Evolutionary conservation across 2,329 filamentous ascomycete species (phyloP).

Genomic region (Clarireedia monteithiana): DNA sequence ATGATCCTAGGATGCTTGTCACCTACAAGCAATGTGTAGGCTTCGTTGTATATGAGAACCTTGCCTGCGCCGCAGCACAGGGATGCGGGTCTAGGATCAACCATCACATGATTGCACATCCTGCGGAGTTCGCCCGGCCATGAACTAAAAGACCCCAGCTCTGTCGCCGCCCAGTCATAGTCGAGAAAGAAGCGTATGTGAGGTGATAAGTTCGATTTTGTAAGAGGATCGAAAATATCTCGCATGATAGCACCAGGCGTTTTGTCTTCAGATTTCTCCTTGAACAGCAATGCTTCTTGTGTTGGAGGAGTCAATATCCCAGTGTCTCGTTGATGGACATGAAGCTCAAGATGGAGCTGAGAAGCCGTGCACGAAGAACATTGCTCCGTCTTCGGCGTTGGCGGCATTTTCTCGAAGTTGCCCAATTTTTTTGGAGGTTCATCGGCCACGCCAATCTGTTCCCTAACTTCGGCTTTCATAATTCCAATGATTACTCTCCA

Average conservation of each 20-base stretch:
- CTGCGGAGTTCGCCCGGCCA: conserved; percentile 66
- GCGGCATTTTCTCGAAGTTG: neutral
- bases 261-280: neutral
- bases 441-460: neutral
- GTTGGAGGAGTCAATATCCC: conserved; percentile 2
- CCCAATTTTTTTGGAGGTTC: conserved; percentile 8
- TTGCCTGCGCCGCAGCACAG: conserved; percentile 73
- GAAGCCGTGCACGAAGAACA: neutral
- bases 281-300: neutral
- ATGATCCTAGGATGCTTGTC: conserved; percentile 70
- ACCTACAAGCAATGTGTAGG: conserved; percentile 62
- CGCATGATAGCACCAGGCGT: conserved; percentile 10
- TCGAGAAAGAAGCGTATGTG: conserved; percentile 26
- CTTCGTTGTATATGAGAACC: conserved; percentile 64
- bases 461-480: neutral
- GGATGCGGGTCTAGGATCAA: conserved; percentile 64
- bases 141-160: conserved; percentile 19
- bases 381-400: conserved; percentile 1
- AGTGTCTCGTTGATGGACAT: neutral
- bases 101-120: conserved; percentile 79
- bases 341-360: neutral
- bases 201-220: conserved; percentile 12
- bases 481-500: conserved; percentile 20
- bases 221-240: conserved; percentile 20
- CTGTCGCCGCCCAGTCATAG: conserved; percentile 36